These are phyloP conservation scores for Pseudozyma sp. DNA, from an alignment of 1,284 basidiomycete species.

Conservation along the genomic window DNA sequence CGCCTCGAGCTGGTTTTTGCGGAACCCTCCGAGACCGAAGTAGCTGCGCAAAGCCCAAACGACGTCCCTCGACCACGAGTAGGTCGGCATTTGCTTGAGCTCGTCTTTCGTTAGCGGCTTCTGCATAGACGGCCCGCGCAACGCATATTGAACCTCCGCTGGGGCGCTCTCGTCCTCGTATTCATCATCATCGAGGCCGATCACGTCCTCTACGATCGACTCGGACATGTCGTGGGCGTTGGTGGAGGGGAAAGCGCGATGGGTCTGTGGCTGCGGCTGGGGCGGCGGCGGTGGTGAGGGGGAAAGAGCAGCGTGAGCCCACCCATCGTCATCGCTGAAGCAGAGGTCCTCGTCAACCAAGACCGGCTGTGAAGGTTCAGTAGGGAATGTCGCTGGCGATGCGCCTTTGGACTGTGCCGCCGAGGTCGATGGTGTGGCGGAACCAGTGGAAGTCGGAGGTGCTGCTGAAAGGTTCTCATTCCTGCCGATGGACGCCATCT, in stretches of 20 bases:
- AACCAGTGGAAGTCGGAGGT: not conserved
- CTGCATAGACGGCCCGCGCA: conserved; percentile 37
- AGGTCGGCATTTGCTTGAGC: conserved; percentile 22
- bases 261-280: too few species aligned
- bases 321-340: conserved; percentile 4
- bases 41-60: conserved; percentile 75
- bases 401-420: not conserved
- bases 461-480: not conserved
- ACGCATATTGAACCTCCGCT: conserved; percentile 23
- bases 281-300: not conserved
- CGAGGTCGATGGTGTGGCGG: not conserved
- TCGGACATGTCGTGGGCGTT: not conserved
- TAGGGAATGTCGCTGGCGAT: not conserved
- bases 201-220: not conserved
- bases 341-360: not conserved
- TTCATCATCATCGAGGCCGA: not conserved
- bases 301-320: not conserved
- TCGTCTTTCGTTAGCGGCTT: conserved; percentile 11
- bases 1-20: conserved; percentile 86
- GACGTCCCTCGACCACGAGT: conserved; percentile 75
- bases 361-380: not conserved
- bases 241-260: not conserved
- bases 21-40: conserved; percentile 80
- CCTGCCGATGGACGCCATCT: not conserved
- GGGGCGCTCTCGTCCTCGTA: conserved; percentile 20